These are phyloP conservation scores for Psidium friedrichsthalianum DNA, from an alignment of 345 rosid species.

Conservation along the genomic window DNA sequence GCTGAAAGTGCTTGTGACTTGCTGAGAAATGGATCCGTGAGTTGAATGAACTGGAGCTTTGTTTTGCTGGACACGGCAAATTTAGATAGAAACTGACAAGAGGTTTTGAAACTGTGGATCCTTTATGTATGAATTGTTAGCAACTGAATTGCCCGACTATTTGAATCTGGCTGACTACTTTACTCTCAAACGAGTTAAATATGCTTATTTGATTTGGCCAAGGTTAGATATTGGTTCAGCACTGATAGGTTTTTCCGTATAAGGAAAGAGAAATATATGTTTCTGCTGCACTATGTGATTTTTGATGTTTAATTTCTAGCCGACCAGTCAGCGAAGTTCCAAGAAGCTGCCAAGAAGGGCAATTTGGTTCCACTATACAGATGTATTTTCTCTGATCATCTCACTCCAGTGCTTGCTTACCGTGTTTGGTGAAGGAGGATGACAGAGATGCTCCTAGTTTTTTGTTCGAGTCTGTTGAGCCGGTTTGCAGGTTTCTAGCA, in stretches of 20 bases:
- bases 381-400: constrained; percentile 81
- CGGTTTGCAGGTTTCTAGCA: constrained; percentile 49
- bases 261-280: background rate
- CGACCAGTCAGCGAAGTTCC: constrained; percentile 44
- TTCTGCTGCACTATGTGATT: background rate
- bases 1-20: background rate
- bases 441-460: constrained; percentile 97
- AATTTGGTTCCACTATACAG: constrained; percentile 65
- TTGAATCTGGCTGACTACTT: background rate
- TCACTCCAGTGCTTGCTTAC: constrained; percentile 84
- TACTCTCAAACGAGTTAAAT: background rate
- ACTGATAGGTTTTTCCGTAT: background rate
- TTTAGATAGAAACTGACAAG: background rate
- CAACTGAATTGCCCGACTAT: background rate
- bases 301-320: constrained; percentile 17
- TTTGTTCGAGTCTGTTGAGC: constrained; percentile 84
- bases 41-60: background rate
- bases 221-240: background rate
- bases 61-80: background rate
- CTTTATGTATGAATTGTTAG: background rate
- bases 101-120: background rate
- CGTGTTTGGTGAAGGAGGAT: constrained; percentile 91
- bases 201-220: background rate
- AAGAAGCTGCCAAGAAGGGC: constrained; percentile 60
- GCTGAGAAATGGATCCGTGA: background rate